Evolutionary conservation across 176 grass and related monocot genomes (phyloP), one percentile per base, ranked within the genome.

Genomic region (Saccharum officinarum): DNA sequence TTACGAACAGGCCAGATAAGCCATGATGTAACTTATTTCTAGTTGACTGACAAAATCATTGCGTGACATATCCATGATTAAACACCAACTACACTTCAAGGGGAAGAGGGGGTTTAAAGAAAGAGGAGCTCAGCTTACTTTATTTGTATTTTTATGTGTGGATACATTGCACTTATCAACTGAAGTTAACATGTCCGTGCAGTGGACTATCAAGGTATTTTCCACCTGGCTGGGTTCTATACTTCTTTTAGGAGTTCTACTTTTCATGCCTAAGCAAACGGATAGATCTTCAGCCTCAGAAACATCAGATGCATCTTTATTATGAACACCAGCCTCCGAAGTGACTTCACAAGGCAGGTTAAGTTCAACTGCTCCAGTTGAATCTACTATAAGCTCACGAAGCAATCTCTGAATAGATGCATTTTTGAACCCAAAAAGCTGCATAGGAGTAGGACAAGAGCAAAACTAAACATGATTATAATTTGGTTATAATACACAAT

Each of bases 381-480:
- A 78, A 92, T 91, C 73, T 71, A 88, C 70, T 38, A 95, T 69
- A 68, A 98, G 87, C 64, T 98, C 91, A 77, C 92, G 91, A 88
- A 98, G 91, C 60, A 98, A 81, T 87, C 92, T 91, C 83, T 93
- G 92, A 69, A 98, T 83, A 82, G 90, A 87, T 71, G 91, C 89
- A 92, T 90, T 95, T 87, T 82, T 95, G 55, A 98, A 95, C 40
- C 95, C 95, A 83, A 98, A 98, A 82, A 93, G 89, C 92, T 95
- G 95, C 87, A 90, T 78, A 76, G 22, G 7, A 57, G 55, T 60
- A 61, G 45, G 34, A 73, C 72, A 49, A 77, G 12, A 89, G 80
- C 6, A 87, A 75, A 82, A 69, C 7, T 42, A 14, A 78, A 62
- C 23, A 62, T 5, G 67, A 26, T 63, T 44, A 69, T 45, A 86